Evolutionary conservation across 805 yeast genomes (phyloP).

Genomic region (Geotrichum ghanense): DNA sequence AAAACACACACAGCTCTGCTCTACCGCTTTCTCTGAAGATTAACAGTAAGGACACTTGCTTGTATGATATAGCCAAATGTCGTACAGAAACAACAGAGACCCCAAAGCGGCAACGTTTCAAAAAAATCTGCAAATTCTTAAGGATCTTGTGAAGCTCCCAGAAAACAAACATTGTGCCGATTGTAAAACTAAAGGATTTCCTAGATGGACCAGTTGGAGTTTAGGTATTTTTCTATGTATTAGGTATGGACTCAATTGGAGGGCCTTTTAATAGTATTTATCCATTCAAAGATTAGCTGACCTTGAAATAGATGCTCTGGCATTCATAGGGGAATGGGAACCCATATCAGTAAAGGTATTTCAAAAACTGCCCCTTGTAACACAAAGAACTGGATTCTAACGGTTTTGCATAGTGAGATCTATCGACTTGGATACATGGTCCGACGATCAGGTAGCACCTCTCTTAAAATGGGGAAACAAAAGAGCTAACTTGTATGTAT

Average conservation of each 20-base stretch:
- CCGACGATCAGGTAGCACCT: constrained; percentile 75
- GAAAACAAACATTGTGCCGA: constrained; percentile 79
- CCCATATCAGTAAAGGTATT: constrained; percentile 65
- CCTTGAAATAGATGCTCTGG: constrained; percentile 65
- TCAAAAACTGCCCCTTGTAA: not conserved
- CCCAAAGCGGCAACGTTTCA: constrained; percentile 27
- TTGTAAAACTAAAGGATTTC: constrained; percentile 80
- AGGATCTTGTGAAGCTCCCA: constrained; percentile 63
- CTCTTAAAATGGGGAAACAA: constrained; percentile 83
- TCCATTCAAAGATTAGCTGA: constrained; percentile 29
- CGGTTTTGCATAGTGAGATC: constrained; percentile 48
- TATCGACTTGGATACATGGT: constrained; percentile 93
- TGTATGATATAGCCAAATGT: too few relatives aligned
- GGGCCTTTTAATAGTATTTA: too few relatives aligned
- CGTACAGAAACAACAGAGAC: constrained; percentile 15
- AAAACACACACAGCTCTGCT: too few relatives aligned
- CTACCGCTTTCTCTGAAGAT: too few relatives aligned
- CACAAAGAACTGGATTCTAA: not conserved
- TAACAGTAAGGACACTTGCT: too few relatives aligned
- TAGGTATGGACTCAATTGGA: constrained; percentile 14
- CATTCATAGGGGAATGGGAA: constrained; percentile 88
- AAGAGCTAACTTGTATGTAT: constrained; percentile 44
- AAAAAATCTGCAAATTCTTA: constrained; percentile 58
- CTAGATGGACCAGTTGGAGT: constrained; percentile 98
- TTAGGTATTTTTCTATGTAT: constrained; percentile 89